A percentile compares a stretch with the other conserved stretches of the same genome.
Conservation (phyloP, 129 eudicot species). For the Apium graveolens region DNA sequence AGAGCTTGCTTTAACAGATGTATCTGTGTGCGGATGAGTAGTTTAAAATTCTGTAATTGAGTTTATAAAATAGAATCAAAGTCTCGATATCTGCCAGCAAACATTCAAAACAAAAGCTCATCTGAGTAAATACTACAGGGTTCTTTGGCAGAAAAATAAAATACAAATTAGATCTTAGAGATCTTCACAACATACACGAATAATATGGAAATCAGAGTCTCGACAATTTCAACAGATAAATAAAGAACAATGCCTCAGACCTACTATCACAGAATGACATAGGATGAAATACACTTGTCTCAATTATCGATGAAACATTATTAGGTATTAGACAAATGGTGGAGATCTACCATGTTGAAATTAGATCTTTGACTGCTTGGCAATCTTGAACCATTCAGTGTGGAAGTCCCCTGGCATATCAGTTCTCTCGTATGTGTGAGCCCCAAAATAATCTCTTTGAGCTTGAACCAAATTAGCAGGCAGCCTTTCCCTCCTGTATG, state of each 20-base stretch:
- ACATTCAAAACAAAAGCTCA: background rate
- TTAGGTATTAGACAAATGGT: background rate
- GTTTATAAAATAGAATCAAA: background rate
- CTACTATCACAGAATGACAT: conserved; percentile 4
- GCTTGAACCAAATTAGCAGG: conserved; percentile 75
- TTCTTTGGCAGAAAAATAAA: background rate
- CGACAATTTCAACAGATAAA: background rate
- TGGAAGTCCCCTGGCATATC: conserved; percentile 56
- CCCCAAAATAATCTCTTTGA: conserved; percentile 69
- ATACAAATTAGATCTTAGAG: conserved; percentile 5
- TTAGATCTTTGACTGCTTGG: conserved; percentile 47
- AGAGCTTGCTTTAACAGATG: background rate
- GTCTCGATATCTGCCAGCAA: background rate
- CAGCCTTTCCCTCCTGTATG: conserved; percentile 58
- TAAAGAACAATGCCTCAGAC: background rate
- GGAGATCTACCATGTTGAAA: conserved; percentile 1
- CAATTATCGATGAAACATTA: conserved; percentile 13
- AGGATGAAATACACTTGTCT: conserved; percentile 1
- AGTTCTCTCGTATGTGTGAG: conserved; percentile 60
- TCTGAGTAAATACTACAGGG: background rate
- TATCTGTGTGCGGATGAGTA: background rate
- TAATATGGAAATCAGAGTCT: background rate
- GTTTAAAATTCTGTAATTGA: too few relatives aligned
- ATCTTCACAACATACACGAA: conserved; percentile 11
- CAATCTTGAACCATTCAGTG: conserved; percentile 68